phyloP scores from a whole-genome alignment of 441 rosid species.

The Syzygium syzygioides region DNA sequence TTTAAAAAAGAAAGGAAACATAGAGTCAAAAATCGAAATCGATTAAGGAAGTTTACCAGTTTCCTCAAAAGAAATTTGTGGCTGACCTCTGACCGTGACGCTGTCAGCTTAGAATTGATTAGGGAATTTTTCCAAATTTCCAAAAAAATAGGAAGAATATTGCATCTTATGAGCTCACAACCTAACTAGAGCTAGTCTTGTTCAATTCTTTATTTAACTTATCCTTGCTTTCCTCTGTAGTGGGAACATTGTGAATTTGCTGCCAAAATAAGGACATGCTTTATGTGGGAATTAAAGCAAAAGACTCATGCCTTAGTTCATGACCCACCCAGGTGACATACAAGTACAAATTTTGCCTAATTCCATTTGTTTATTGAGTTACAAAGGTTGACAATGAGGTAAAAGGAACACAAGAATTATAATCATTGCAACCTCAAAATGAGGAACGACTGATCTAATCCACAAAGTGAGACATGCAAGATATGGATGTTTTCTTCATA shows the following conservation, averaged over 20 bases:
- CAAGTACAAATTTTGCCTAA: neutral
- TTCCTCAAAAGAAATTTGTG: neutral
- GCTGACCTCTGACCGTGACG: neutral
- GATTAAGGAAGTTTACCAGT: too few species aligned
- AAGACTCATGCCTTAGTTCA: neutral
- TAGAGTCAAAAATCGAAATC: too few species aligned
- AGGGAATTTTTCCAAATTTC: neutral
- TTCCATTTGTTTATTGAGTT: neutral
- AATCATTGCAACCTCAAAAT: neutral
- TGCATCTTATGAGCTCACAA: neutral
- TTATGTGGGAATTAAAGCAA: neutral
- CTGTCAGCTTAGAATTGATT: accelerated
- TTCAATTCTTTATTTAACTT: neutral
- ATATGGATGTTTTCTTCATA: neutral
- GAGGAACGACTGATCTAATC: neutral
- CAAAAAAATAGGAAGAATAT: neutral
- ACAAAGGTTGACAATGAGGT: neutral
- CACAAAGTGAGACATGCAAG: neutral
- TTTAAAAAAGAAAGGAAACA: too few species aligned
- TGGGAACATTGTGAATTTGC: neutral
- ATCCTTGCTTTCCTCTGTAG: neutral
- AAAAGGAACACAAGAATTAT: neutral
- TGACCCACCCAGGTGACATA: neutral
- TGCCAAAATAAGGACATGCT: neutral
- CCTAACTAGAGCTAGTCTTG: neutral